phyloP scores from a whole-genome alignment of 257 asterid species.

The Pogostemon cablin region DNA sequence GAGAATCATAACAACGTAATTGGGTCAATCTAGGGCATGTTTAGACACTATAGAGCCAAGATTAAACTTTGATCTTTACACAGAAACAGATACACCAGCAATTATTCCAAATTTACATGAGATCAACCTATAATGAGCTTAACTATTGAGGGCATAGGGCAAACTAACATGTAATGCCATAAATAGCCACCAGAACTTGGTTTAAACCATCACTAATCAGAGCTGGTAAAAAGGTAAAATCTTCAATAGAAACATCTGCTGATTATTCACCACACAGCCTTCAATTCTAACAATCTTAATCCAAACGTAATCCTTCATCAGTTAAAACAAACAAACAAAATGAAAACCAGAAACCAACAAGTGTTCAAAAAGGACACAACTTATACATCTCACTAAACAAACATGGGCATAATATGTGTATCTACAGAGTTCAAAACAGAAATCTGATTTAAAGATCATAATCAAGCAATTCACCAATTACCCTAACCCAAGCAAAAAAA shows the following conservation, averaged over 20 bases:
- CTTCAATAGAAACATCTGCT: not conserved
- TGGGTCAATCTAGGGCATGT: not conserved
- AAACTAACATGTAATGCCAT: not conserved
- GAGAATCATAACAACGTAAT: too few species aligned
- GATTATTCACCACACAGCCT: constrained; percentile 11
- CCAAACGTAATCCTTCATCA: not conserved
- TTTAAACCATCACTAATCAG: not conserved
- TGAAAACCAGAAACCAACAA: constrained; percentile 9
- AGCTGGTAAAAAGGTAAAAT: not conserved
- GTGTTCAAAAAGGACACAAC: not conserved
- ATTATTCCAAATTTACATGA: not conserved
- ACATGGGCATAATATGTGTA: not conserved
- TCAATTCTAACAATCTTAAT: not conserved
- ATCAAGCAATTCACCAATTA: constrained; percentile 2
- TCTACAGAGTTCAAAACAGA: not conserved
- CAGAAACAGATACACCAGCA: too few species aligned
- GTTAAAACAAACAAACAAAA: not conserved
- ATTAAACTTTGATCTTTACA: not conserved
- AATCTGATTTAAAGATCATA: constrained; percentile 23
- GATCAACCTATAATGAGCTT: not conserved
- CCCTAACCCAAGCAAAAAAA: not conserved
- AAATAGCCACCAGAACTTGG: constrained; percentile 3
- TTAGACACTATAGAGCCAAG: not conserved
- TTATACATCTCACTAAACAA: not conserved
- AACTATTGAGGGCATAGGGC: not conserved